Conservation (phyloP, 2,329 filamentous ascomycete genomes). For the Clarireedia sp. region DNA sequence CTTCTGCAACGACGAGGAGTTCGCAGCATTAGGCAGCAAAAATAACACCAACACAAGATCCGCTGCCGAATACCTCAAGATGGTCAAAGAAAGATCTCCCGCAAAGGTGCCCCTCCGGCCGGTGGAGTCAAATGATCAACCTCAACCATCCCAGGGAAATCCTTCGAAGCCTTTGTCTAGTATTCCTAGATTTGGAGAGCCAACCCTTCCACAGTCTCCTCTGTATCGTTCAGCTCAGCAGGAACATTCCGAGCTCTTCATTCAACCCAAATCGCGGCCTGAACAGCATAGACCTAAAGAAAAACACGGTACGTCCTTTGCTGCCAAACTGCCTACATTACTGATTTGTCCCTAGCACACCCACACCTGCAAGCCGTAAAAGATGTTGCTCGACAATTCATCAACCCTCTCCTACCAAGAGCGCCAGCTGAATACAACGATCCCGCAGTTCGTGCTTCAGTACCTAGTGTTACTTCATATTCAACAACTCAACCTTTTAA, state of each 20-base stretch:
- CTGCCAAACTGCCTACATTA: neutral
- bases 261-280: slow-evolving; percentile 26
- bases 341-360: slow-evolving; percentile 15
- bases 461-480: slow-evolving; percentile 17
- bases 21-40: too few species aligned
- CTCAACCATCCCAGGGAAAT: slow-evolving; percentile 6
- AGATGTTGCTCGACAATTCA: slow-evolving; percentile 20
- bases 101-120: slow-evolving; percentile 23
- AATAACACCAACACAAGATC: neutral
- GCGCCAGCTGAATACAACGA: slow-evolving; percentile 20
- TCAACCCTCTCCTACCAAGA: slow-evolving; percentile 23
- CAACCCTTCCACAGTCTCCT: slow-evolving; percentile 28
- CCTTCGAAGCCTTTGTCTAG: slow-evolving; percentile 10
- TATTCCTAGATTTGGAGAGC: slow-evolving; percentile 26
- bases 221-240: slow-evolving; percentile 22
- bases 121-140: slow-evolving; percentile 20
- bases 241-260: slow-evolving; percentile 23
- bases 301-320: slow-evolving; percentile 16
- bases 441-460: slow-evolving; percentile 20
- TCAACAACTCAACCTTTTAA: slow-evolving; percentile 25
- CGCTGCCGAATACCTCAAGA: slow-evolving; percentile 12
- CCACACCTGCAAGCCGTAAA: slow-evolving; percentile 26
- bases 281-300: slow-evolving; percentile 26
- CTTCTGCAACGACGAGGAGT: neutral
- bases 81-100: slow-evolving; percentile 30